Conservation (phyloP, 2,329 filamentous ascomycete genomes). For the Penicillium sp. region DNA sequence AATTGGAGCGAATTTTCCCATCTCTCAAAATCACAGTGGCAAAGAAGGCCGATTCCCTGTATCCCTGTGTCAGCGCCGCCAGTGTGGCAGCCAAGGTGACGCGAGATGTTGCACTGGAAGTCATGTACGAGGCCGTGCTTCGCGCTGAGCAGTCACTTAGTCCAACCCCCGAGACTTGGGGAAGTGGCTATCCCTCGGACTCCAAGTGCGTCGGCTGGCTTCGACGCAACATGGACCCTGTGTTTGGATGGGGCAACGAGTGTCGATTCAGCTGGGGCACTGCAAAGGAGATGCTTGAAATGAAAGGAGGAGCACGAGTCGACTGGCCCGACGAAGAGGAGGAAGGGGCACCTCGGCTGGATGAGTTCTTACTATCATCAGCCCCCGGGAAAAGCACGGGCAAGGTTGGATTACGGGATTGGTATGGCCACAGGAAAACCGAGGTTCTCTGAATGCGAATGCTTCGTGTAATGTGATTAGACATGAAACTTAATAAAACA, state of each 20-base stretch:
- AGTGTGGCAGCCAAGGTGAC: conserved; percentile 97
- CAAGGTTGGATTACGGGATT: conserved; percentile 72
- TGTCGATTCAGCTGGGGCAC: conserved; percentile 96
- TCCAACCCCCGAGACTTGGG: conserved; percentile 61
- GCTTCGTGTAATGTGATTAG: conserved; percentile 11
- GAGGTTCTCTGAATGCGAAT: conserved; percentile 63
- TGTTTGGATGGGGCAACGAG: conserved; percentile 94
- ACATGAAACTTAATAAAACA: conserved; percentile 23
- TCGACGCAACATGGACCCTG: conserved; percentile 79
- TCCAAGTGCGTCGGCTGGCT: conserved; percentile 78
- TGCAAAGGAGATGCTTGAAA: conserved; percentile 86
- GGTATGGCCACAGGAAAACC: conserved; percentile 74
- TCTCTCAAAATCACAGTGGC: conserved; percentile 71
- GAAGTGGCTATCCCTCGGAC: conserved; percentile 92
- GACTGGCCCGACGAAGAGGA: conserved; percentile 82
- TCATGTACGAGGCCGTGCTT: conserved; percentile 63
- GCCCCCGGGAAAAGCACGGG: conserved; percentile 45
- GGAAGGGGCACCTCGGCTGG: conserved; percentile 64
- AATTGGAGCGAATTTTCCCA: conserved; percentile 81
- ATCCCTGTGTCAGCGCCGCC: conserved; percentile 88
- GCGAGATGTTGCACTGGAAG: conserved; percentile 82
- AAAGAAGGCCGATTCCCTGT: conserved; percentile 90
- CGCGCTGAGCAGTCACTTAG: conserved; percentile 31
- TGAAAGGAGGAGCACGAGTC: conserved; percentile 68
- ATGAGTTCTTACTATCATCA: conserved; percentile 67